Evolutionary conservation across 208 protist species (phyloP).

Genomic region (Acanthamoeba polyphaga): DNA sequence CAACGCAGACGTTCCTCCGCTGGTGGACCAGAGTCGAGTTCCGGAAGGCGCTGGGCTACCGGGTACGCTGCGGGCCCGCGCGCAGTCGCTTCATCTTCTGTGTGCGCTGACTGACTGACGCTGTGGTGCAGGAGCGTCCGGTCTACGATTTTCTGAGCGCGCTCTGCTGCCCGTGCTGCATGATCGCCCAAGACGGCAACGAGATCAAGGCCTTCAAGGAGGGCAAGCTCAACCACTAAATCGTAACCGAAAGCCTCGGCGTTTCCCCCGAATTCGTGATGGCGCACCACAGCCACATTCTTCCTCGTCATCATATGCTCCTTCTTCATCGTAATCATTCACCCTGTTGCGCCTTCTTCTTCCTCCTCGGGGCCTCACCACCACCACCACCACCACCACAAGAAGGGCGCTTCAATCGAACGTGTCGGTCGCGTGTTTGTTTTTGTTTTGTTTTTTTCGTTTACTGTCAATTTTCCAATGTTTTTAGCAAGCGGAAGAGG

Average conservation of each 20-base stretch:
- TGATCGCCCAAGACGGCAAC: conserved; percentile 29
- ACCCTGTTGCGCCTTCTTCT: too few relatives aligned
- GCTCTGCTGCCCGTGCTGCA: conserved; percentile 19
- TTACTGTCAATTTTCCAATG: conserved; percentile 65
- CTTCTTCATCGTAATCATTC: too few relatives aligned
- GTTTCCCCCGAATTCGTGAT: too few relatives aligned
- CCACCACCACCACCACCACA: too few relatives aligned
- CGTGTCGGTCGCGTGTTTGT: too few relatives aligned
- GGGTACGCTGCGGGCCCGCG: neutral
- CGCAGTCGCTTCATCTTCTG: neutral
- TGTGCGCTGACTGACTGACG: neutral
- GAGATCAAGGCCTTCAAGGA: conserved; percentile 34
- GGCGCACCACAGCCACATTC: too few relatives aligned
- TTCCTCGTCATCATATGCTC: too few relatives aligned
- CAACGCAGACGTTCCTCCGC: neutral
- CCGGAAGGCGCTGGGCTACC: neutral
- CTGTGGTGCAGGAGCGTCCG: neutral
- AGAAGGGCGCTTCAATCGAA: too few relatives aligned
- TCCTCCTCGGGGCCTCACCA: too few relatives aligned
- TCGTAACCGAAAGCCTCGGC: too few relatives aligned
- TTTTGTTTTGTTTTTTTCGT: neutral
- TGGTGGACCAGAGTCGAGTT: conserved; percentile 25
- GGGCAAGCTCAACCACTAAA: conserved; percentile 13
- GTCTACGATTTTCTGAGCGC: conserved; percentile 4
- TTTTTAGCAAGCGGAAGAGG: conserved; percentile 91